Percentiles rank a stretch among this genome's conserved stretches.
Conservation (phyloP, 2,329 filamentous ascomycete genomes). For the Aurifilum marmelostoma region DNA sequence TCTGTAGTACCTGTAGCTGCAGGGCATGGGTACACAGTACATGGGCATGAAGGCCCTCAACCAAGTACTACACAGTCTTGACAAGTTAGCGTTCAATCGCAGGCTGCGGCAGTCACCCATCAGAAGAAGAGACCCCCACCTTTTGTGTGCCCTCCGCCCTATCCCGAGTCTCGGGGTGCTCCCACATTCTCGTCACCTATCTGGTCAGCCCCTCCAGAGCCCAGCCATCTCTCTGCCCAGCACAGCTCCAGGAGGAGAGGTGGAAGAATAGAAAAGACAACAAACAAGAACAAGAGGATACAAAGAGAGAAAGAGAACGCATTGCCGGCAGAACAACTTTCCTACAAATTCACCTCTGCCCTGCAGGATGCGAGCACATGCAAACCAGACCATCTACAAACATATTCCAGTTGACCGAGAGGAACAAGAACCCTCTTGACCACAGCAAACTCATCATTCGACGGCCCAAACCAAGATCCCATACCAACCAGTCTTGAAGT, state of each 20-base stretch:
- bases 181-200: background rate
- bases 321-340: background rate
- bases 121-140: constrained; percentile 1
- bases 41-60: no score
- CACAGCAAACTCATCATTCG: background rate
- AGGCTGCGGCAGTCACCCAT: background rate
- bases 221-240: background rate
- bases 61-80: no score
- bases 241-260: no score
- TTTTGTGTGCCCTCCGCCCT: background rate
- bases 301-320: background rate
- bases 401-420: no score
- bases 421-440: background rate
- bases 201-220: no score
- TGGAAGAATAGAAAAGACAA: background rate
- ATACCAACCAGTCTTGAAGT: background rate
- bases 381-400: background rate
- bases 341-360: background rate
- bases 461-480: background rate
- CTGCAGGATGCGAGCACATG: constrained; percentile 1
- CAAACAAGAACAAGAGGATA: background rate
- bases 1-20: no score
- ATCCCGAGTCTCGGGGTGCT: background rate
- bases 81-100: background rate
- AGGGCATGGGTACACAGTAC: no score